A percentile compares a stretch with the other conserved stretches of the same genome.
Evolutionary conservation across 352 stramenopile species (phyloP).

Genomic region (Phytophthora sojae): DNA sequence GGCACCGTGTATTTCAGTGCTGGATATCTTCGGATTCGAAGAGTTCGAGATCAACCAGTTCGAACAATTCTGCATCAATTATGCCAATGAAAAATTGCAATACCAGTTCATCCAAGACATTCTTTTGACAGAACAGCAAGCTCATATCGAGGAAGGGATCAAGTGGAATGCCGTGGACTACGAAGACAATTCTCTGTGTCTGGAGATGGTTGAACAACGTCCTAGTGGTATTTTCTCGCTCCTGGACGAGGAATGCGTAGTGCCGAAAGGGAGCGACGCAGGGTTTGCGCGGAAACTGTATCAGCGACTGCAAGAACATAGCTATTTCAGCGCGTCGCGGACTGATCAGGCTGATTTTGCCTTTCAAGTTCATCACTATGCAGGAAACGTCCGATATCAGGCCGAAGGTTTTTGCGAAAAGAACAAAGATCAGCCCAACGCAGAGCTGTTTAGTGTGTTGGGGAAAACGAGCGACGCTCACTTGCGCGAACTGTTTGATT

Average conservation of each 20-base stretch:
- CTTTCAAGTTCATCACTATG: constrained; percentile 88
- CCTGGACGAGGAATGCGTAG: constrained; percentile 87
- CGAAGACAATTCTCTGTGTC: constrained; percentile 74
- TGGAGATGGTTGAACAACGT: constrained; percentile 88
- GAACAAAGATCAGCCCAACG: constrained; percentile 89
- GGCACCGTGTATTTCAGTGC: constrained; percentile 74
- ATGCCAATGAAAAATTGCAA: constrained; percentile 84
- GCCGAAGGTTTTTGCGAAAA: constrained; percentile 87
- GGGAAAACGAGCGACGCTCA: constrained; percentile 66
- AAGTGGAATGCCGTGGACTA: constrained; percentile 76
- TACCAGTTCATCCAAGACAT: constrained; percentile 88
- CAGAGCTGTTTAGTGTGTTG: constrained; percentile 74
- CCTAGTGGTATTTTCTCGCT: constrained; percentile 80
- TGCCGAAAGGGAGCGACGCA: constrained; percentile 80
- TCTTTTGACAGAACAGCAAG: constrained; percentile 75
- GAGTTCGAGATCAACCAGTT: constrained; percentile 87
- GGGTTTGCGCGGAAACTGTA: constrained; percentile 84
- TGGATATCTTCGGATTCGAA: constrained; percentile 94
- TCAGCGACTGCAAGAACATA: constrained; percentile 64
- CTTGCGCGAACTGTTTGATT: constrained; percentile 71
- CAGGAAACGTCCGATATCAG: constrained; percentile 77
- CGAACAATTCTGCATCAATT: constrained; percentile 88
- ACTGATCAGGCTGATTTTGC: constrained; percentile 74
- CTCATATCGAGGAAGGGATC: constrained; percentile 80
- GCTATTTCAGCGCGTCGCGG: constrained; percentile 65